Base-by-base conservation (phyloP, 2,329 filamentous ascomycete genomes). In the Tricladium varicosporioides region DNA sequence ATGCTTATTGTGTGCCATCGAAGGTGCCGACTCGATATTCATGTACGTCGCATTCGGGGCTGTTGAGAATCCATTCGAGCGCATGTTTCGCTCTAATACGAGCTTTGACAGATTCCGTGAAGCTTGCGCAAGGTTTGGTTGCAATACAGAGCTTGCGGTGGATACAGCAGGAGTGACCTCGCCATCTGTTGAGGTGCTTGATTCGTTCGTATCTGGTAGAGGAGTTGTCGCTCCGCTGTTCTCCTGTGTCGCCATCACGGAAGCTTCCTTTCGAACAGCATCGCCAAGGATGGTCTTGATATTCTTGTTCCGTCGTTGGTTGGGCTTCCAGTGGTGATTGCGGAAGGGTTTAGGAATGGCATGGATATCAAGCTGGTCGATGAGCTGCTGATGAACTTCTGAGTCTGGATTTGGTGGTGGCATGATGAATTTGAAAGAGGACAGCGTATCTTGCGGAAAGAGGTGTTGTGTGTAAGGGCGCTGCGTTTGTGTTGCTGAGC, bases 251-350 rank as follows among this genome's bases (percentile, higher is more conserved):
- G 88, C 91, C 69, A 92, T 80, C 36, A 90, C 81, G 2, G 92
- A 96, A n/a, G 91, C 91, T 77, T 97, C 93, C 70, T 89, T 91
- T 65, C 91, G 88, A 18, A 89, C 85, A 11, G 89, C 90, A 69
- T 99, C 94, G 58, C 91, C 89, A 60, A 99, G 81, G 61, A 99
- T 94, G 67, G 96, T 91, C 75, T 97, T 97, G 75, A 97, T 87
- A 74, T 96, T 97, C 80, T 99, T 99, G 83, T 99, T 99, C 74
- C 94, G 91, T 51, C 94, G 92, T 74, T 92, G 88, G 64, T 93
- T 91, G 14, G 94, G 91, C 70, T 90, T 92, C 94, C 94, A 99
- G 72, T 85, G 78, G 2, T 88, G 80, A 71, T 92, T 96, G 73
- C 93, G 92, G 80, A 97, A 99, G 69, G 86, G 88, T 76, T 95